Evolutionary conservation across 1,139 yeast species (phyloP).

Genomic region (Blastobotrys buckinghamii): DNA sequence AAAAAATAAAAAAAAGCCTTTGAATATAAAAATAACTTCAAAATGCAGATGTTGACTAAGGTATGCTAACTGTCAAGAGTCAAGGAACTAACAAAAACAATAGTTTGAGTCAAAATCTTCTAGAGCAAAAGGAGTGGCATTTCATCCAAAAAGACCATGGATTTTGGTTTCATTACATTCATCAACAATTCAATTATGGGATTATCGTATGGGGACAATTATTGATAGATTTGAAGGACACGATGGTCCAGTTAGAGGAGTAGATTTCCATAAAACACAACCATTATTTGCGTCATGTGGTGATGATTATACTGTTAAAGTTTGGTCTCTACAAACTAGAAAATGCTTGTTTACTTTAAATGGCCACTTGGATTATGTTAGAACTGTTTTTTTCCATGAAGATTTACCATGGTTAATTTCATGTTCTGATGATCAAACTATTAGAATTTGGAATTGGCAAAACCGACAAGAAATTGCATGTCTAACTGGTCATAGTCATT

Average conservation of each 20-base stretch:
- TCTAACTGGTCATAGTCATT: conserved; percentile 96
- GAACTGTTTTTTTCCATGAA: conserved; percentile 92
- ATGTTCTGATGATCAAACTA: conserved; percentile 96
- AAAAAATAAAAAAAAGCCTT: no score
- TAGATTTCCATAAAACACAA: conserved; percentile 96
- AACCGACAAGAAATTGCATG: conserved; percentile 96
- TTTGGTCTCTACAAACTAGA: conserved; percentile 91
- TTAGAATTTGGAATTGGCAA: conserved; percentile 99
- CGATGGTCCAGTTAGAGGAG: conserved; percentile 95
- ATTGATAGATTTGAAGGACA: conserved; percentile 97
- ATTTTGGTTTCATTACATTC: conserved; percentile 90
- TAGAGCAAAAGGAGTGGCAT: conserved; percentile 97
- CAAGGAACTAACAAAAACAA: conserved; percentile 2
- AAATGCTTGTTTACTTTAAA: conserved; percentile 85
- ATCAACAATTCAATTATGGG: conserved; percentile 97
- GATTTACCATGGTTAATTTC: conserved; percentile 97
- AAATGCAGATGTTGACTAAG: conserved; percentile 92
- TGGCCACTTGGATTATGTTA: conserved; percentile 89
- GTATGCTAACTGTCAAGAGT: conserved; percentile 32
- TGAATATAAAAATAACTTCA: not conserved
- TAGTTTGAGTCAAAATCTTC: conserved; percentile 97
- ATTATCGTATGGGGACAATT: conserved; percentile 97
- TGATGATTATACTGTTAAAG: conserved; percentile 91
- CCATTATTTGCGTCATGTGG: conserved; percentile 97
- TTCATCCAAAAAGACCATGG: conserved; percentile 97